Evolutionary conservation across 2,329 filamentous ascomycete genomes (phyloP).

Genomic region (Passalora sequoiae): DNA sequence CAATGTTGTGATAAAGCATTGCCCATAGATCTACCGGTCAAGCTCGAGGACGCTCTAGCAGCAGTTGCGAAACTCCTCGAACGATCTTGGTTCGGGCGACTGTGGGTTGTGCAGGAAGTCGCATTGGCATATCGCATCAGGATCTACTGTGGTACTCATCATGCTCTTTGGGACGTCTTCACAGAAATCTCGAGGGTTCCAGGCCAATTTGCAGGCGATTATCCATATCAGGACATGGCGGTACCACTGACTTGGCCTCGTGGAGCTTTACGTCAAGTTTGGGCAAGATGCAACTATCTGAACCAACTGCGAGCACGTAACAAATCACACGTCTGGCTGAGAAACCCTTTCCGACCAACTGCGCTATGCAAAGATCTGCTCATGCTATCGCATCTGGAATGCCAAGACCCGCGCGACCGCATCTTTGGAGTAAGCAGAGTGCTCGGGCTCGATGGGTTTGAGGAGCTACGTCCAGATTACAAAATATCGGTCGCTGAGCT

Average conservation of each 20-base stretch:
- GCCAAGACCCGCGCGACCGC: conserved; percentile 5
- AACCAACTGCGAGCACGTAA: conserved; percentile 10
- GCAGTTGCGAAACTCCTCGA: conserved; percentile 10
- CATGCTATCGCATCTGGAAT: conserved; percentile 7
- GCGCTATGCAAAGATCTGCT: conserved; percentile 10
- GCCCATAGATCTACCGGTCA: neutral
- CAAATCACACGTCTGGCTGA: neutral
- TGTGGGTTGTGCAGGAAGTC: conserved; percentile 12
- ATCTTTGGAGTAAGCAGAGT: conserved; percentile 11
- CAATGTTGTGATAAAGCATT: conserved; percentile 3
- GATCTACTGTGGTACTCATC: conserved; percentile 6
- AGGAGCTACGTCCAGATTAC: conserved; percentile 4
- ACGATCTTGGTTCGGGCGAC: conserved; percentile 7
- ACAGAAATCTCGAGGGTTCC: conserved; percentile 8
- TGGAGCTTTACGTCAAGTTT: conserved; percentile 5
- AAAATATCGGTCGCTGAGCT: conserved; percentile 6
- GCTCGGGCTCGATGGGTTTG: conserved; percentile 3
- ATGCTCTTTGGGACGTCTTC: conserved; percentile 6
- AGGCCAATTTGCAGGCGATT: conserved; percentile 3
- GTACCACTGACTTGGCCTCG: conserved; percentile 1
- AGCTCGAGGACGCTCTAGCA: conserved; percentile 3
- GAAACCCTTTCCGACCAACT: conserved; percentile 6
- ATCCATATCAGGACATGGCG: neutral
- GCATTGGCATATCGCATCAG: conserved; percentile 3
- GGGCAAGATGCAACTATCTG: conserved; percentile 11